Base-by-base conservation (phyloP, 768 basidiomycete genomes). In the Gymnopilus junonius region DNA sequence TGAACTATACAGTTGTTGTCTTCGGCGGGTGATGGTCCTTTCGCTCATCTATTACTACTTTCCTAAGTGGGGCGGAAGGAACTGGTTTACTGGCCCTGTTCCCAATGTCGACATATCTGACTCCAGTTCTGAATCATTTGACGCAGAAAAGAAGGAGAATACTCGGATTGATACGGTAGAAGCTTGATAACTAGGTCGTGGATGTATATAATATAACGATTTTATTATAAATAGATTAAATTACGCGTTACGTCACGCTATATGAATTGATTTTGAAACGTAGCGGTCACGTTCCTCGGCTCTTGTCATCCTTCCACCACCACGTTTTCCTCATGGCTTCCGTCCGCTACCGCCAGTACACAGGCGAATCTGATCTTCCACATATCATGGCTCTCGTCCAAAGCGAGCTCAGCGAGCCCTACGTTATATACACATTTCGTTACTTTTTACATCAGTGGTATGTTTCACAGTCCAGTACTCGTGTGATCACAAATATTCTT, bases 371-470 rank as follows among this genome's bases (percentile, higher is more conserved):
- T 7, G 93, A 95, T 76, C 82, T 95, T 45, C 87, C 88, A 5
- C 86, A 88, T 67, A 90, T 98, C 71, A 94, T 97, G 86, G 81
- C 84, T 20, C 85, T 98, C 62, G 91, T 97, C 3, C 91, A 96
- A 79, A 90, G 84, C 70, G 95, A 97, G 78, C 87, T 98, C 71
- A 94, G 91, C 67, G 96, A 98, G 76, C 97, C 97, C 43, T 99
- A 95, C 77, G 94, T 97, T 57, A 88, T 94, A 43, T 98, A 97
- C 78, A 98, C 96, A 0, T 98, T 95, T 70, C 90, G 96, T 1
- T 98, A 99, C 75, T 99, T 99, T 75, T 85, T 99, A 7, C 88
- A 95, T 73, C 92, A 95, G 69, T 99, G 97, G 97, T 97, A 60
- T 70, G 94, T 79, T 53, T 45, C 48, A 51, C 48, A 29, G 48